phyloP scores from a whole-genome alignment of 2,329 filamentous ascomycete genomes.

The Penicillium sp. region DNA sequence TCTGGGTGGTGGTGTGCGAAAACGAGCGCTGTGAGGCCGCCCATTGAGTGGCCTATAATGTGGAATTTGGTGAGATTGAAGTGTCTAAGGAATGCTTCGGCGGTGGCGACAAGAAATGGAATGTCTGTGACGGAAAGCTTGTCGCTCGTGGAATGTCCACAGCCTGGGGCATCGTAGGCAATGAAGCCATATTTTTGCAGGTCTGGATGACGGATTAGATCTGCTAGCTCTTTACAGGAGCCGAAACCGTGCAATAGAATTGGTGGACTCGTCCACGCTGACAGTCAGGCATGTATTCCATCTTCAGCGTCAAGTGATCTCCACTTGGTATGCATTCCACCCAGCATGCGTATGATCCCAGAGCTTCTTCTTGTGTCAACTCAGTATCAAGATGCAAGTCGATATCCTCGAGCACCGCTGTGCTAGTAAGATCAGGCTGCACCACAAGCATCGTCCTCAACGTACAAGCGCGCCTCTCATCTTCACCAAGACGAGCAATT shows the following conservation, averaged over 20 bases:
- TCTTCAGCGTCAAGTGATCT: no score
- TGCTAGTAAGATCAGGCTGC: no score
- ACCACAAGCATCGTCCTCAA: no score
- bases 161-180: slow-evolving; percentile 25
- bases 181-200: slow-evolving; percentile 18
- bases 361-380: no score
- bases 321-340: no score
- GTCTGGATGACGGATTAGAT: slow-evolving; percentile 12
- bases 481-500: no score
- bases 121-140: slow-evolving; percentile 20
- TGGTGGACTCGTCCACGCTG: slow-evolving; percentile 1
- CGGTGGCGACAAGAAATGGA: slow-evolving; percentile 24
- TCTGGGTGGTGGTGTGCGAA: slow-evolving; percentile 15
- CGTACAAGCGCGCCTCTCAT: no score
- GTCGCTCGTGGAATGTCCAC: slow-evolving; percentile 18
- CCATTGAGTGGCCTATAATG: slow-evolving; percentile 27
- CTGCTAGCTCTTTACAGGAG: slow-evolving; percentile 25
- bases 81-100: slow-evolving; percentile 17
- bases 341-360: no score
- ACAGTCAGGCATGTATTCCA: no score
- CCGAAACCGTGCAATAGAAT: slow-evolving; percentile 27
- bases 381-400: no score
- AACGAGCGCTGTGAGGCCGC: slow-evolving; percentile 21
- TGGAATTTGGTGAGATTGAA: slow-evolving; percentile 21
- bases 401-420: no score